Evolutionary conservation across 1,284 basidiomycete species (phyloP), one percentile per base, ranked within the genome.

Genomic region (Cerioporus squamosus): DNA sequence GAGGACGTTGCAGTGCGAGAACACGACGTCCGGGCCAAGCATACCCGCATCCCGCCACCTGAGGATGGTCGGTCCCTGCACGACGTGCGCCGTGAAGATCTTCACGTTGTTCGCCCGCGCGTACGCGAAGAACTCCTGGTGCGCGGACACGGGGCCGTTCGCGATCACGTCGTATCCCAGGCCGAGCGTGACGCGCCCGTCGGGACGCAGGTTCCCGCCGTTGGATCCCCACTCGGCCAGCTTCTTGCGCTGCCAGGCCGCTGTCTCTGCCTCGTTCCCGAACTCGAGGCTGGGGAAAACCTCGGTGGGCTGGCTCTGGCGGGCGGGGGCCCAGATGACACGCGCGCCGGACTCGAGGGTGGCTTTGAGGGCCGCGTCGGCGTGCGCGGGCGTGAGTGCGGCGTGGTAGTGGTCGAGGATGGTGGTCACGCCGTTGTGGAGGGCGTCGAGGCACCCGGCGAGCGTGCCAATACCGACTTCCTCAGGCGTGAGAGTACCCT

Each of bases 111-210:
- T 58, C 40, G 69, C 52, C 22, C 71, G 66, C 22, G 69, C 69
- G 31, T 63, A 54, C 44, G 65, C 55, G 36, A 72, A 43, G 43
- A 63, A 57, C 47, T 66, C 69, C 39, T 67, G 60, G 52, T 71
- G 69, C 22, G 26, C 40, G 24, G 49, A 50, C 33, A 65, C 57
- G 18, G 65, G 60, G 17, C 65, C 67, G 10, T 56, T 36, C 26
- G 57, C 57, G 10, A 66, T 53, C 14, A 62, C 12, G 56, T 72
- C 71, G 58, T 72, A 72, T 65, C 68, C 69, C 14, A 74, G 61
- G 17, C 73, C 74, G 18, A 75, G 68, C n/a, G 68, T 71, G n/a
- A 75, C 71, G n/a, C 74, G 62, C 14, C 70, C 70, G 44, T 73
- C 72, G 9, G 68, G 55, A 6, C 64, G 68, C 26, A 72, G 61